phyloP scores from a whole-genome alignment of 225 moss, liverwort and hornwort species.

The Antitrichia curtipendula region DNA sequence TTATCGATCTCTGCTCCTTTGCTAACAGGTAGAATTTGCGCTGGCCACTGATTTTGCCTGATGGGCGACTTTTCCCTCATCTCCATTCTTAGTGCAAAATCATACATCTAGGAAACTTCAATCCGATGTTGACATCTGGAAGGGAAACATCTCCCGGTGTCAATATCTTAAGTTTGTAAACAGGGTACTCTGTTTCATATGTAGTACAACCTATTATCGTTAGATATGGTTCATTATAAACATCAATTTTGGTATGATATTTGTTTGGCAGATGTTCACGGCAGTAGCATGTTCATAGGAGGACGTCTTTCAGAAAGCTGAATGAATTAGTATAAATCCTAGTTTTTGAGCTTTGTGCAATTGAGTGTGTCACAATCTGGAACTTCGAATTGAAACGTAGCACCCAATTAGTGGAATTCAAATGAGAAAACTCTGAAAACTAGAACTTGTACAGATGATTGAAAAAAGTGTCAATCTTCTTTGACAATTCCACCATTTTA shows the following conservation, averaged over 20 bases:
- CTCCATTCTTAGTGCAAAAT: background rate
- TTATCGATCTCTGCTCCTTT: background rate
- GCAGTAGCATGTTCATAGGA: background rate
- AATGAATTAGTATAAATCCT: too few relatives aligned
- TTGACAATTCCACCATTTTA: too few relatives aligned
- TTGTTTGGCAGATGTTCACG: too few relatives aligned
- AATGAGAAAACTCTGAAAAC: too few relatives aligned
- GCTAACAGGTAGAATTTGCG: background rate
- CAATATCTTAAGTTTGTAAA: too few relatives aligned
- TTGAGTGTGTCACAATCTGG: too few relatives aligned
- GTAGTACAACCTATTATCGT: background rate
- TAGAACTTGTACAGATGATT: background rate
- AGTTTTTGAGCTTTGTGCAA: too few relatives aligned
- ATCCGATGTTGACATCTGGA: background rate
- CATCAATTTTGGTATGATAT: background rate
- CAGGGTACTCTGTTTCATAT: too few relatives aligned
- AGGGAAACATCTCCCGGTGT: background rate
- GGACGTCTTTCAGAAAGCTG: background rate
- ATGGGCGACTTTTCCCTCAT: background rate
- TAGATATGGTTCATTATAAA: background rate
- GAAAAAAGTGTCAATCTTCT: background rate
- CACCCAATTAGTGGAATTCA: too few relatives aligned
- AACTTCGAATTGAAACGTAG: too few relatives aligned
- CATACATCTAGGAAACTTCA: background rate
- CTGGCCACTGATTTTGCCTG: background rate